Base-by-base conservation (phyloP, 78 protist genomes). In the slime mould (Dictyostelium discoideum) region DNA sequence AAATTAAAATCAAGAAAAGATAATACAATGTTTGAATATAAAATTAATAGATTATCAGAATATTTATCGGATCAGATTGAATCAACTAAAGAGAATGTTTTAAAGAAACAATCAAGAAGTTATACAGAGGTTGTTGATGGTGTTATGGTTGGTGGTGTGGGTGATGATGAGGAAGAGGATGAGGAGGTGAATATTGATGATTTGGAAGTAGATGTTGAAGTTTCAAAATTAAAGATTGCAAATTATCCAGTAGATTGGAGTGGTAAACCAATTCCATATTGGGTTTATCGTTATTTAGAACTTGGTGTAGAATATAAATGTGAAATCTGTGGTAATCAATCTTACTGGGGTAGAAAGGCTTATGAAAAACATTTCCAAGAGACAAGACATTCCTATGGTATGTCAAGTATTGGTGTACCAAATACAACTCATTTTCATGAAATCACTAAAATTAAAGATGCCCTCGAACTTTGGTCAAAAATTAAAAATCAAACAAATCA, bases 261-360 rank as follows among this genome's bases (percentile, higher is more conserved):
- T 81, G 99, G 99, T 54, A 97, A 98, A 97, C 99, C 99, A 10
- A 98, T 99, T n/a, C 99, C 99, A 10, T 98, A 96, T 85, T 99
- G 99, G 99, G 97, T 99, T 10, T 99, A 98, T 88, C 98, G 98
- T 76, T 95, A 98, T 63, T 98, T 98, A 72, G 99, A 99, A 5
- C 97, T 99, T 82, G 97, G 97, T 84, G 97, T 97, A 14, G 97
- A 97, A 67, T 98, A 97, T 92, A 96, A 92, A 73, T 99, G 99
- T 79, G 99, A 99, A 63, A 99, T 99, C 65, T 99, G 99, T 97
- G 99, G 99, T 3, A 92, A 98, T 81, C 86, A 78, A 50, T 46
- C 97, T 5, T 99, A 99, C 94, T 88, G 96, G 95, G 99, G 99
- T 11, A 98, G 98, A 74, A 89, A 96, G 67, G 95, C 97, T 1